Percentiles rank a stretch among this genome's conserved stretches.
phyloP scores from a whole-genome alignment of 2,329 filamentous ascomycete genomes.

The Fusarium ramigenum region DNA sequence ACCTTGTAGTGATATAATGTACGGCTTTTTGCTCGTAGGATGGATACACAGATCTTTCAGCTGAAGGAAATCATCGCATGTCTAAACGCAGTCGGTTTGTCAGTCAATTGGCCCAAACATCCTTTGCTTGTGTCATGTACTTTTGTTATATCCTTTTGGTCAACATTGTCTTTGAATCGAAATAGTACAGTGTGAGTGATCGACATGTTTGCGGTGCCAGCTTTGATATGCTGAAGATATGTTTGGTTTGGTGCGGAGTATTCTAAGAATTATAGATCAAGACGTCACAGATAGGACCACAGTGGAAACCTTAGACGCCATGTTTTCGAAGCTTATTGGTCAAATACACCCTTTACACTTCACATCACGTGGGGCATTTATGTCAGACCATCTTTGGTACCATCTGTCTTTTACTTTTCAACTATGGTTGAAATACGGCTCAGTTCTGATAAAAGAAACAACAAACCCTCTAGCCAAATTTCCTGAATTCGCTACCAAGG shows the following conservation, averaged over 20 bases:
- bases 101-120: neutral
- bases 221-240: neutral
- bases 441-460: neutral
- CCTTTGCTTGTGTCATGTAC: neutral
- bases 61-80: neutral
- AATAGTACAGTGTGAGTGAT: conserved; percentile 13
- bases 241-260: neutral
- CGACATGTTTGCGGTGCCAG: neutral
- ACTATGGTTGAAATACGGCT: neutral
- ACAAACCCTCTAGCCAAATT: too few relatives aligned
- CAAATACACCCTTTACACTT: neutral
- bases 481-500: neutral
- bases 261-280: neutral
- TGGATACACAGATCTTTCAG: conserved; percentile 12
- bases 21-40: neutral
- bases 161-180: conserved; percentile 5
- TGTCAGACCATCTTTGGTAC: neutral
- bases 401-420: neutral
- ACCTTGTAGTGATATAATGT: conserved; percentile 6
- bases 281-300: neutral
- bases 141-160: neutral
- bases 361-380: neutral
- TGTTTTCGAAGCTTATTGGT: neutral
- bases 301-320: neutral
- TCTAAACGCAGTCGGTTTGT: neutral